Evolutionary conservation across 345 rosid species (phyloP), one percentile per base, ranked within the genome.

Genomic region (Populus simonii): DNA sequence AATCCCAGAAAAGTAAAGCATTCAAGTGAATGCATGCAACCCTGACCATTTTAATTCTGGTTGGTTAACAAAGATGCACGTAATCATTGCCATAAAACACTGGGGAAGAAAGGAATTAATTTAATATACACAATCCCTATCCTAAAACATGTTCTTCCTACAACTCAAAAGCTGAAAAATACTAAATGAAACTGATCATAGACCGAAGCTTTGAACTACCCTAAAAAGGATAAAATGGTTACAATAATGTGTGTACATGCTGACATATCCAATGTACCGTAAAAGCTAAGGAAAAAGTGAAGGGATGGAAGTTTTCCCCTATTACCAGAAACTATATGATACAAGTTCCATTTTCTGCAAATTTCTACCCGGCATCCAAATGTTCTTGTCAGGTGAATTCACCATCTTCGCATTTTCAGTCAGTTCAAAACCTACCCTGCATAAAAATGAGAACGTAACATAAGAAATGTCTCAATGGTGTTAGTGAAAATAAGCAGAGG

Each of bases 381-480:
- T 65, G 66, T 78, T 61, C 71, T 49, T 78, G 74, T 66, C 61
- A n/a, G 84, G 81, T 75, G 84, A 82, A 83, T 76, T 83, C 84
- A 83, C 84, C 80, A 68, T 82, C 81, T 45, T 73, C 83, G 71
- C 79, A 79, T 76, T 80, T 82, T 75, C 73, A 74, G 83, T 74
- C 83, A 78, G 77, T 84, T 83, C 82, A 57, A 73, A 82, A 77
- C 84, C 83, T 73, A 81, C 79, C 59, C 90, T 88, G 89, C 86
- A 87, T 43, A 66, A 39, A 53, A 83, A 45, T 4, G 1, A 39
- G 11, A 73, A 36, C 45, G 7, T 6, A 41, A 22, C 2, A 5
- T 6, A 36, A 74, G 2, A 39, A 16, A 33, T 7, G 38, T 13
- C 20, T 47, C 41, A 49, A 63, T 11, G 17, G 41, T 36, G 15